These are phyloP conservation scores for Monosporozyma siamensis DNA, from an alignment of 805 yeast species.

Conservation along the genomic window DNA sequence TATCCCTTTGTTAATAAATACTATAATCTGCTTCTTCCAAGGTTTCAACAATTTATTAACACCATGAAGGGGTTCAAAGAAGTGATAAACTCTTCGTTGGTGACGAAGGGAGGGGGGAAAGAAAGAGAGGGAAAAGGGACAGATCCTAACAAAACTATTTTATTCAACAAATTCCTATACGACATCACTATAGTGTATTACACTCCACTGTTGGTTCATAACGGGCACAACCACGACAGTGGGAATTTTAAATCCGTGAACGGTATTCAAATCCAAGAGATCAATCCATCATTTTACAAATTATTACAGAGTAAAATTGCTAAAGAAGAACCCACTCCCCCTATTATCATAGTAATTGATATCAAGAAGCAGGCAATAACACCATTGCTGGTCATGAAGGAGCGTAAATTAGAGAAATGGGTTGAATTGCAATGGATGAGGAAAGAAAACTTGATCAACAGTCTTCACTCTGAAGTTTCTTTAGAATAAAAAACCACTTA, in stretches of 20 bases:
- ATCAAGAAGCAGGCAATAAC: constrained; percentile 37
- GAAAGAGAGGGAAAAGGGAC: constrained; percentile 21
- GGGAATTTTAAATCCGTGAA: constrained; percentile 14
- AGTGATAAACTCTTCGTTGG: constrained; percentile 7
- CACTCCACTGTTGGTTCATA: constrained; percentile 19
- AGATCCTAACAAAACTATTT: constrained; percentile 2
- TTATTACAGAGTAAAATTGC: constrained; percentile 5
- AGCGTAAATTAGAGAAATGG: constrained; percentile 60
- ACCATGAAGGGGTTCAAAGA: constrained; percentile 33
- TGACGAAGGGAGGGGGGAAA: too few relatives aligned
- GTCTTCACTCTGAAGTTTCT: constrained; percentile 4
- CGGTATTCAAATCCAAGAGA: constrained; percentile 26
- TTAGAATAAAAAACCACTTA: neutral
- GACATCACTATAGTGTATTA: constrained; percentile 34
- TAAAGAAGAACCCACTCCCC: constrained; percentile 6
- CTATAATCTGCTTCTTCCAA: constrained; percentile 62
- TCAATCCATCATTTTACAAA: constrained; percentile 27
- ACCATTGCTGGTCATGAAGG: constrained; percentile 41
- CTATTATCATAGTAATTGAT: constrained; percentile 37
- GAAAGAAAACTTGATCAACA: constrained; percentile 47
- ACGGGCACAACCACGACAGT: constrained; percentile 17
- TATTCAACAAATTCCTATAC: constrained; percentile 15
- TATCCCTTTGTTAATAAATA: constrained; percentile 46
- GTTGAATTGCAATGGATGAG: constrained; percentile 63
- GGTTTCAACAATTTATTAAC: constrained; percentile 53